These are phyloP conservation scores for Aspergillus nomiae DNA, from an alignment of 2,329 filamentous ascomycete genomes.

Conservation along the genomic window DNA sequence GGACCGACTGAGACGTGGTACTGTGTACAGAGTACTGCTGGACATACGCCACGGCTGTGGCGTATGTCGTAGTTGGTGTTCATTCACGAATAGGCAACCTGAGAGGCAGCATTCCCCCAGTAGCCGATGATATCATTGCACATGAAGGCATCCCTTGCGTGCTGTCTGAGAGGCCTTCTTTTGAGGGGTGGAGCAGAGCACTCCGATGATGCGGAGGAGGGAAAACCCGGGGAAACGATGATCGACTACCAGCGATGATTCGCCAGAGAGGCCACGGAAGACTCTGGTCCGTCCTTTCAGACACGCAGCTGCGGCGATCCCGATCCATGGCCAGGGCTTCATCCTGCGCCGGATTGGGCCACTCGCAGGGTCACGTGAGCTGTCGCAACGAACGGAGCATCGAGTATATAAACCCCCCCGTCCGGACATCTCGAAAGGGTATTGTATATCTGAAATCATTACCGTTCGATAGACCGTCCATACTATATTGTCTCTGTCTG, in stretches of 20 bases:
- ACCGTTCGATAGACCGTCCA: not conserved
- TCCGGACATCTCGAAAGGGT: not conserved
- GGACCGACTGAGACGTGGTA: not conserved
- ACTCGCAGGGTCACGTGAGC: not conserved
- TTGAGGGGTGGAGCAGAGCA: not conserved
- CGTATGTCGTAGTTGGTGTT: not conserved
- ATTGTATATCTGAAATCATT: not conserved
- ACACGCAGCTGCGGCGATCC: not conserved
- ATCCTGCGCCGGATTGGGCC: not conserved
- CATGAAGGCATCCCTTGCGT: conserved; percentile 15
- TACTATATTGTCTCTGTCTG: not conserved
- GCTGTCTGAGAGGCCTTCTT: not conserved
- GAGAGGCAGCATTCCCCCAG: not conserved
- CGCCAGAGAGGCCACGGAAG: conserved; percentile 8
- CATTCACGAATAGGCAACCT: not conserved
- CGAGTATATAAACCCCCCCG: not conserved
- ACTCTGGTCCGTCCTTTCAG: conserved; percentile 15
- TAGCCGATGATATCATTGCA: conserved; percentile 16
- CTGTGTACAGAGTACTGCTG: not conserved
- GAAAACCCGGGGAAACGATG: not conserved
- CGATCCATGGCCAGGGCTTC: not conserved
- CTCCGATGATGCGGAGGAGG: not conserved
- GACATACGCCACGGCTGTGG: not conserved
- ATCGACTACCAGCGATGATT: not conserved
- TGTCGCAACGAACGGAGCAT: too few relatives aligned